Evolutionary conservation across 2,329 filamentous ascomycete genomes (phyloP).

Genomic region (Colletotrichum falcatum): DNA sequence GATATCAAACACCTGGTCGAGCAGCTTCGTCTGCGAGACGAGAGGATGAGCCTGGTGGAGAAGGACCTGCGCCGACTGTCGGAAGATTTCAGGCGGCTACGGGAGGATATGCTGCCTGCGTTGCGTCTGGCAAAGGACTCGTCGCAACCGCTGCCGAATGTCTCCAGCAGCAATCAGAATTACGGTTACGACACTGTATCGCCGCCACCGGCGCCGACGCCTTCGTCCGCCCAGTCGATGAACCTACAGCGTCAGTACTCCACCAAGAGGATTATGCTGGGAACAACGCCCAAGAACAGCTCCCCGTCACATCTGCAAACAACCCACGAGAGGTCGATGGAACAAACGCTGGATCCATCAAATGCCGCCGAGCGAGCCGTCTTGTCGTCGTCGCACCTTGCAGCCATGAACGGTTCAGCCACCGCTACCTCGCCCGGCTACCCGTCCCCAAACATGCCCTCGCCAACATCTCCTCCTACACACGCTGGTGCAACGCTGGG

Average conservation of each 20-base stretch:
- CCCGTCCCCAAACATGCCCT: conserved; percentile 75
- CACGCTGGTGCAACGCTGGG: conserved; percentile 68
- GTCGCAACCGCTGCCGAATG: conserved; percentile 76
- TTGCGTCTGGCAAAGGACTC: conserved; percentile 92
- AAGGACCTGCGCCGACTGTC: conserved; percentile 84
- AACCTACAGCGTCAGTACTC: conserved; percentile 79
- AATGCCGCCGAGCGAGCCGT: conserved; percentile 76
- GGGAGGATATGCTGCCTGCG: conserved; percentile 92
- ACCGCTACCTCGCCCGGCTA: conserved; percentile 64
- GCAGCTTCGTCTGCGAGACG: conserved; percentile 89
- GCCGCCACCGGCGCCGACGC: conserved; percentile 69
- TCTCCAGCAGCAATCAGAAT: conserved; percentile 51
- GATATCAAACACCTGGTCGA: conserved; percentile 93
- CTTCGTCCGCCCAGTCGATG: conserved; percentile 62
- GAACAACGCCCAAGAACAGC: conserved; percentile 76
- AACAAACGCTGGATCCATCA: conserved; percentile 75
- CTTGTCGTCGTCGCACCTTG: conserved; percentile 75
- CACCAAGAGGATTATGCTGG: conserved; percentile 80
- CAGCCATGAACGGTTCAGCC: conserved; percentile 74
- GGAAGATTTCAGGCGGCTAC: conserved; percentile 87
- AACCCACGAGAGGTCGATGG: conserved; percentile 74
- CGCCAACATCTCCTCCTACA: conserved; percentile 75
- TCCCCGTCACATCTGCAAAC: conserved; percentile 80
- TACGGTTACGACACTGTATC: conserved; percentile 69
- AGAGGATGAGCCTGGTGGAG: conserved; percentile 87